These are phyloP conservation scores for Pyricularia grisea DNA, from an alignment of 2,329 filamentous ascomycete species.

Conservation along the genomic window DNA sequence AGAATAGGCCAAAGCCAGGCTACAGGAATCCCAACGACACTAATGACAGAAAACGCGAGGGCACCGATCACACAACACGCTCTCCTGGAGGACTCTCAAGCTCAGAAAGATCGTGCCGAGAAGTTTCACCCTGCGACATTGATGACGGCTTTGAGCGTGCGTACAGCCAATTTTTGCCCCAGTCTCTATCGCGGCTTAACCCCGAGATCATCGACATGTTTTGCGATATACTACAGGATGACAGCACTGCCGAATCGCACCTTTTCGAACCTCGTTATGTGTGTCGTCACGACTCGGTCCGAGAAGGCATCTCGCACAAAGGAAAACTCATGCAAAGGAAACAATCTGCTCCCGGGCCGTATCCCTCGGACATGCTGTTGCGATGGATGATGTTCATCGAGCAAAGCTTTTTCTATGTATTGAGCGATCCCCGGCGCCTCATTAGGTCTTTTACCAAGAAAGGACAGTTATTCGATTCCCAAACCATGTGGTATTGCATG, in stretches of 20 bases:
- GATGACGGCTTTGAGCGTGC: conserved; percentile 15
- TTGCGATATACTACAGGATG: conserved; percentile 49
- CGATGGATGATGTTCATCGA: conserved; percentile 51
- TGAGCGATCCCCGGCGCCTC: conserved; percentile 46
- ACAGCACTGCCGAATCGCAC: conserved; percentile 41
- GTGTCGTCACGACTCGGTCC: conserved; percentile 10
- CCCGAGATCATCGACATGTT: conserved; percentile 49
- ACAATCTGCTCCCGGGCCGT: neutral
- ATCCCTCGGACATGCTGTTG: conserved; percentile 1
- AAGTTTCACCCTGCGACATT: conserved; percentile 9
- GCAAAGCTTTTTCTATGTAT: conserved; percentile 54
- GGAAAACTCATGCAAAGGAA: neutral
- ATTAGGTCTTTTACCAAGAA: conserved; percentile 47
- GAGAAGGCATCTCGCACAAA: conserved; percentile 1
- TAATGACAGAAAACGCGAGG: conserved; percentile 12
- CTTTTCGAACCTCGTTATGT: conserved; percentile 31
- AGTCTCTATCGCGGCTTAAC: conserved; percentile 44
- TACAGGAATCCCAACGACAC: conserved; percentile 12
- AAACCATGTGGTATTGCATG: conserved; percentile 55
- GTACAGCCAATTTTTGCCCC: conserved; percentile 36
- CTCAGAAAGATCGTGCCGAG: conserved; percentile 13
- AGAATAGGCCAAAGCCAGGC: conserved; percentile 12
- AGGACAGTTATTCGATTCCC: conserved; percentile 46
- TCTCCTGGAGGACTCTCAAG: conserved; percentile 10
- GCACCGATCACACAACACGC: conserved; percentile 9